Conservation (phyloP, 148 eudicot species). For the Rhododendron kiyosumense region DNA sequence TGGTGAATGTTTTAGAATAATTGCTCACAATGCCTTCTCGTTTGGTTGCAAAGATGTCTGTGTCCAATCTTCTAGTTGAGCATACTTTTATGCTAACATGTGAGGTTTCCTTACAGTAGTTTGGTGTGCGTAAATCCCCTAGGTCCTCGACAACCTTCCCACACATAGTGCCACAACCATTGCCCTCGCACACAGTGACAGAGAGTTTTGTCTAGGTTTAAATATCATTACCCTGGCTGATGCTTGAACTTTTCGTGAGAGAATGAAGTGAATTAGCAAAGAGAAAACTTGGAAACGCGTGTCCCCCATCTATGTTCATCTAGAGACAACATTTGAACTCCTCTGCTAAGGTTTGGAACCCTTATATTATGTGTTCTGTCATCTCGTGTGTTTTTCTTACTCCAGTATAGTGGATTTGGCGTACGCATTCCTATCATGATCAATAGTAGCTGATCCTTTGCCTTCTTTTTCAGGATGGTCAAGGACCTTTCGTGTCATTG, state of each 20-base stretch:
- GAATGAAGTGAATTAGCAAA: not conserved
- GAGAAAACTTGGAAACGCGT: not conserved
- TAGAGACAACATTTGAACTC: not conserved
- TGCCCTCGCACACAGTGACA: not conserved
- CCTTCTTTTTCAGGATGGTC: slow-evolving; percentile 58
- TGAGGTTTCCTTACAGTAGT: not conserved
- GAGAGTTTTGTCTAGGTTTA: not conserved
- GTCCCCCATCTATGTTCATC: not conserved
- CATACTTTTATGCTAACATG: not conserved
- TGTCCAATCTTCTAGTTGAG: not conserved
- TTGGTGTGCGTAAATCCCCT: not conserved
- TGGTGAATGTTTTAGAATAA: not conserved
- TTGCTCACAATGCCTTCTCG: not conserved
- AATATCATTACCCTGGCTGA: not conserved
- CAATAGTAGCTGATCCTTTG: slow-evolving; percentile 2
- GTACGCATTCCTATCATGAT: not conserved
- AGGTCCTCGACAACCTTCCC: not conserved
- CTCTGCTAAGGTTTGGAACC: not conserved
- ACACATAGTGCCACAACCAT: not conserved
- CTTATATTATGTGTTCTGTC: not conserved
- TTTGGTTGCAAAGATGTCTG: not conserved
- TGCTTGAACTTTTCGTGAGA: not conserved
- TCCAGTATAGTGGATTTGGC: not conserved
- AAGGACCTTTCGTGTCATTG: slow-evolving; percentile 72
- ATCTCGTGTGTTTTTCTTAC: not conserved